These are phyloP conservation scores for Cyclostephanos tholiformis DNA, from an alignment of 108 stramenopile species.

Conservation along the genomic window DNA sequence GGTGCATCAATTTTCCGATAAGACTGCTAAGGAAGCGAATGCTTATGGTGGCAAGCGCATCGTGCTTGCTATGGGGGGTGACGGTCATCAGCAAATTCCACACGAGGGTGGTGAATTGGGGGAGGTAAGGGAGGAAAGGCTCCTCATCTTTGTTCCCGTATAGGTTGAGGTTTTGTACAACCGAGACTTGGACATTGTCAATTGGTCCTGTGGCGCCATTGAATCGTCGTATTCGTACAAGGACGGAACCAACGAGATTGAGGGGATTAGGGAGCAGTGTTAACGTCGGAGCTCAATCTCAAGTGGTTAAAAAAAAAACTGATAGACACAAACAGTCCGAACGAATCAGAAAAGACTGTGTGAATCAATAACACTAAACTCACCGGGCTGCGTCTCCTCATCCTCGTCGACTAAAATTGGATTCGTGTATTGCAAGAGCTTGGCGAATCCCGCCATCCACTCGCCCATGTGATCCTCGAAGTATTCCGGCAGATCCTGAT, in stretches of 20 bases:
- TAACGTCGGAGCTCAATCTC: background rate
- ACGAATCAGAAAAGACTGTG: too few relatives aligned
- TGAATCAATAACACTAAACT: constrained; percentile 15
- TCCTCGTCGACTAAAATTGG: constrained; percentile 76
- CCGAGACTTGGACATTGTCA: constrained; percentile 87
- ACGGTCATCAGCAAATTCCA: constrained; percentile 90
- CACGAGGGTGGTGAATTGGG: constrained; percentile 81
- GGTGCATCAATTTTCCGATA: constrained; percentile 90
- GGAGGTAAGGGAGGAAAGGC: constrained; percentile 83
- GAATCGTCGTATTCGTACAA: constrained; percentile 1
- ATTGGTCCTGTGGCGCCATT: constrained; percentile 53
- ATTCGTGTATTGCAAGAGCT: constrained; percentile 87
- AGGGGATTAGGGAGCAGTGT: background rate
- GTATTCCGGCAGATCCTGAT: constrained; percentile 97
- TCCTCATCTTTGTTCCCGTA: constrained; percentile 98
- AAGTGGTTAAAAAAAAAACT: background rate
- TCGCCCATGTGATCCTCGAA: constrained; percentile 96
- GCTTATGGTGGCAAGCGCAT: constrained; percentile 87
- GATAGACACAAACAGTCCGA: background rate
- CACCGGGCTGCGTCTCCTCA: constrained; percentile 82
- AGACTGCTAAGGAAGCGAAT: constrained; percentile 91
- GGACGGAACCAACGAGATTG: background rate
- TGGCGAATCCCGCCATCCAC: constrained; percentile 93
- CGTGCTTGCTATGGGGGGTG: constrained; percentile 75
- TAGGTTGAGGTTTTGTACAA: constrained; percentile 91